Evolutionary conservation across 2,329 filamentous ascomycete genomes (phyloP), one percentile per base, ranked within the genome.

Genomic region (Kalmusia sp.): DNA sequence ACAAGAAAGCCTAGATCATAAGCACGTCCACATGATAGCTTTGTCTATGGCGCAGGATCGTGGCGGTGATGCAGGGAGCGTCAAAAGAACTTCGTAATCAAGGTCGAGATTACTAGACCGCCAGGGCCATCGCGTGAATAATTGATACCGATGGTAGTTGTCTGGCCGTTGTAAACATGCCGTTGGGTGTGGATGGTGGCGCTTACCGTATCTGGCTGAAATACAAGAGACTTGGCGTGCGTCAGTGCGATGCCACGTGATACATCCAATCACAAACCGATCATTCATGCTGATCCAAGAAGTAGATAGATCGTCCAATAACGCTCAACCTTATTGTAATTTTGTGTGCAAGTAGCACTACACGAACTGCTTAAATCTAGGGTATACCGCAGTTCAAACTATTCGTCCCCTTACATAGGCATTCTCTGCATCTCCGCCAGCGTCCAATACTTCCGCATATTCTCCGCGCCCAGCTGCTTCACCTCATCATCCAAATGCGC

Each of bases 401-500:
- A 3, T 19, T 1, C 17, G 14, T 22, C 9, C 40, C 17, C 46
- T 49, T 45, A 92, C 78, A 92, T 91, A 1, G 84, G 86, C 77
- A 95, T 81, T 46, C 77, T 75, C 71, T 75, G 79, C 73, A 96
- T 87, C 80, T 96, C 92, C 40, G 90, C 85, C 55, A 86, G 62
- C 0, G 81, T 89, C 90, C 91, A 96, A 73, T 90, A 92, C 73
- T 81, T 85, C 62, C 91, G 82, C 92, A 96, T 96, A 71, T 93
- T 96, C 73, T 95, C 90, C 38, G 92, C 92, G 2, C 88, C 85
- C 27, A 96, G 74, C 61, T 89, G 84, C 72, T 81, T 78, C 6
- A 96, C 92, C 80, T 96, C 92, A 64, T 93, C 87, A 65, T 95
- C 90, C 55, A 96, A 77, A 80, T 96, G 92, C 67, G 78, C 79